Evolutionary conservation across 345 rosid genomes (phyloP).

Genomic region (Jatropha curcas): DNA sequence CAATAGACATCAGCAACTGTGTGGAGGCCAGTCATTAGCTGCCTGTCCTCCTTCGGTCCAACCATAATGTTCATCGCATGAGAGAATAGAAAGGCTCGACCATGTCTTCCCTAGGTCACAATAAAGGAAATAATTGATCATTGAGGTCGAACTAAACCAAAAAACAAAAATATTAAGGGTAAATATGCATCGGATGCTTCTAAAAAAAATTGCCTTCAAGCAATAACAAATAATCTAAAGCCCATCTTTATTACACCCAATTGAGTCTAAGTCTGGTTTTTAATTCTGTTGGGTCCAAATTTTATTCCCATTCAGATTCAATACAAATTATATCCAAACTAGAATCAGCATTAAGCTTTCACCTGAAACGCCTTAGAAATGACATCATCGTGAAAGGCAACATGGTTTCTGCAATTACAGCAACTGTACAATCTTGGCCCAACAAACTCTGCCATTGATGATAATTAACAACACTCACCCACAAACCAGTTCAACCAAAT

Average conservation of each 20-base stretch:
- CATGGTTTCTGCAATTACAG: constrained; percentile 58
- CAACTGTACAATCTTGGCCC: constrained; percentile 60
- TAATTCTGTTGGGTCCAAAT: neutral
- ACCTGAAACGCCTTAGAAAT: constrained; percentile 64
- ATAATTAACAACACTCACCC: constrained; percentile 2
- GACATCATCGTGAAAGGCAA: constrained; percentile 62
- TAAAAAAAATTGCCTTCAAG: neutral
- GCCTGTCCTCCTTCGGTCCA: constrained; percentile 25
- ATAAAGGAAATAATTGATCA: neutral
- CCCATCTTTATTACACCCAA: too few relatives aligned
- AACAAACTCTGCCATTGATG: constrained; percentile 29
- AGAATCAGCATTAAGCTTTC: constrained; percentile 13
- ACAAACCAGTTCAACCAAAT: constrained; percentile 11
- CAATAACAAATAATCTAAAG: neutral
- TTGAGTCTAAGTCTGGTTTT: neutral
- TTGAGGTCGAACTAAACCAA: neutral
- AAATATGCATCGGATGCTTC: neutral
- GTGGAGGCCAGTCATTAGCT: constrained; percentile 28
- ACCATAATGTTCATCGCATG: constrained; percentile 23
- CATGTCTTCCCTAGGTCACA: constrained; percentile 24
- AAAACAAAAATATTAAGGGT: neutral
- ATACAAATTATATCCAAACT: constrained; percentile 1
- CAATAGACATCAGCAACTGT: constrained; percentile 27
- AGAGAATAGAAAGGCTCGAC: constrained; percentile 28
- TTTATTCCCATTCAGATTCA: neutral